Percentiles rank a stretch among this genome's conserved stretches.
These are phyloP conservation scores for Eutypella sp. DNA, from an alignment of 2,329 filamentous ascomycete genomes.

Conservation along the genomic window DNA sequence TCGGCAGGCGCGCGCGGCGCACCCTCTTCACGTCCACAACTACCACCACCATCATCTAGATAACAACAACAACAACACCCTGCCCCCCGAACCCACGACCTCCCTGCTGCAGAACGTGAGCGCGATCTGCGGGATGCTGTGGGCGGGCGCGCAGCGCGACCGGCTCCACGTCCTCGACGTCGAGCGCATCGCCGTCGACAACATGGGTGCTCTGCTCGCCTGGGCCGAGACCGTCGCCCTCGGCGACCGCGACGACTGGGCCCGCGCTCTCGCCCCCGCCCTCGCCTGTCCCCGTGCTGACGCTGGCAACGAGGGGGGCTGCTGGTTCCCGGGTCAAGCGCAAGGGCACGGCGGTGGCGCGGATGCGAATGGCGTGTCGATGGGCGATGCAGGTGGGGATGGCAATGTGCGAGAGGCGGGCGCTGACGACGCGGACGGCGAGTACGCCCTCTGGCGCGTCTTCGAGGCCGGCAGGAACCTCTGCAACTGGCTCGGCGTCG, in stretches of 20 bases:
- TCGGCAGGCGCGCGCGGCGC: conserved; percentile 8
- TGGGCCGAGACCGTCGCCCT: conserved; percentile 26
- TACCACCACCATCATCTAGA: not conserved
- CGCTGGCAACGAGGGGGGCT: no score
- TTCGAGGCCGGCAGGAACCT: conserved; percentile 18
- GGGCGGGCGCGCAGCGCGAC: conserved; percentile 25
- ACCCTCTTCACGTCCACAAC: not conserved
- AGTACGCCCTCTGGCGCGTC: conserved; percentile 2
- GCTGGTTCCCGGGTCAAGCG: no score
- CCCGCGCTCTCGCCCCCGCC: no score
- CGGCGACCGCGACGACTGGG: conserved; percentile 16
- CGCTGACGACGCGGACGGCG: not conserved
- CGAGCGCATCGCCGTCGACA: conserved; percentile 23
- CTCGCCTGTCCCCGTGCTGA: no score
- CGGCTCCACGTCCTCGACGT: conserved; percentile 23
- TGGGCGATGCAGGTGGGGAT: conserved; percentile 2
- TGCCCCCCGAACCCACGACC: conserved; percentile 13
- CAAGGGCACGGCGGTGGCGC: no score
- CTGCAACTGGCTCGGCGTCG: conserved; percentile 20
- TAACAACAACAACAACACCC: not conserved
- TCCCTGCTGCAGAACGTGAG: conserved; percentile 26
- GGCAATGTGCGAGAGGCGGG: not conserved
- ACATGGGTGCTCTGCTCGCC: conserved; percentile 23
- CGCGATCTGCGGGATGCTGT: conserved; percentile 26
- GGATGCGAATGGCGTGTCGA: conserved; percentile 4